phyloP scores from a whole-genome alignment of 345 rosid species.

The Syzygium aromaticum region DNA sequence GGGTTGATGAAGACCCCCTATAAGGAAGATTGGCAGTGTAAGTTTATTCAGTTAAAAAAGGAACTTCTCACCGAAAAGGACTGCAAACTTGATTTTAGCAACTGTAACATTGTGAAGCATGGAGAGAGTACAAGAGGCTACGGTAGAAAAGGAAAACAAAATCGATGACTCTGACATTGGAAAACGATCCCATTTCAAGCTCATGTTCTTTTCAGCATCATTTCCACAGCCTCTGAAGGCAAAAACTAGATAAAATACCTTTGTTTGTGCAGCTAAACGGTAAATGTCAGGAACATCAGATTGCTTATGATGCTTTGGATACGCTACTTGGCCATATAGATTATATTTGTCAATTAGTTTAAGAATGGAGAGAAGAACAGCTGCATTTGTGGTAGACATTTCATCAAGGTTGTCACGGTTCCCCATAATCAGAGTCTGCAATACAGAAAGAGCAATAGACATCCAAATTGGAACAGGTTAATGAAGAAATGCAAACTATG shows the following conservation, averaged over 20 bases:
- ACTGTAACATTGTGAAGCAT: background rate
- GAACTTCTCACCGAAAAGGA: background rate
- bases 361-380: slow-evolving; percentile 86
- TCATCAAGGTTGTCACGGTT: slow-evolving; percentile 97
- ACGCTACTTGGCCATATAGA: slow-evolving; percentile 97
- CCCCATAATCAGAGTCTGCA: slow-evolving; percentile 96
- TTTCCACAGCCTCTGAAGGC: background rate
- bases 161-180: background rate
- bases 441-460: background rate
- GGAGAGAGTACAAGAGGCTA: background rate
- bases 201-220: background rate
- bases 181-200: background rate
- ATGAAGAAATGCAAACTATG: background rate
- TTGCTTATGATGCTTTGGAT: slow-evolving; percentile 98
- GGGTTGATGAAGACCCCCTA: slow-evolving; percentile 95
- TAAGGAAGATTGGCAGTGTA: background rate
- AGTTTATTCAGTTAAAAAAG: background rate
- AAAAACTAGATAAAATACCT: slow-evolving; percentile 32
- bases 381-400: slow-evolving; percentile 92
- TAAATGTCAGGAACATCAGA: slow-evolving; percentile 93
- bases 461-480: background rate
- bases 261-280: slow-evolving; percentile 94
- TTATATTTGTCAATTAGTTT: slow-evolving; percentile 97
- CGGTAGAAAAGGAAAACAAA: background rate
- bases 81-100: background rate